Evolutionary conservation across 2,329 filamentous ascomycete genomes (phyloP), one percentile per base, ranked within the genome.

Genomic region (Claviceps paspali): DNA sequence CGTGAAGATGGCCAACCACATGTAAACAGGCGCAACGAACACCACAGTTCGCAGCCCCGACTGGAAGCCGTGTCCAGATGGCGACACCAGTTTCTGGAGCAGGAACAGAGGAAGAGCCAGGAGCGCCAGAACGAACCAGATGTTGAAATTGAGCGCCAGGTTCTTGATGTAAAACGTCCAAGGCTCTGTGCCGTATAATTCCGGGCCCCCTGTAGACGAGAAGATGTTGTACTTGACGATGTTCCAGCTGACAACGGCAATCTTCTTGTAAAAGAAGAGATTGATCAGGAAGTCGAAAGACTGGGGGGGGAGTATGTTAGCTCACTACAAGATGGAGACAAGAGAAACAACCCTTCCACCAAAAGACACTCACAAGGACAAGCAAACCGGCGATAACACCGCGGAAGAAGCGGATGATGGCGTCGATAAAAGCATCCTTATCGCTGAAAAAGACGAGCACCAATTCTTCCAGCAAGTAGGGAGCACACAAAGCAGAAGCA

Each of bases 131-230:
- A 85, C 52, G 48, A 95, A 87, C 85, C 87, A 96, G 33, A 93
- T 60, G 53, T 96, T 94, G 67, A 96, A 98, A 62, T 98, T 98
- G 41, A 98, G 68, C 12, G 80, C 63, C 30, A 98, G 63, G 50
- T 98, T 98, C 49, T 83, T 82, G 48, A 94, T 68, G 59, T 98
- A 98, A 55, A 95, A 98, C 37, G 87, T 80, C 91, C 88, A 96
- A 1, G 88, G 84, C 59, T 98, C 91, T 1, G 84, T 92, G 31
- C 91, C 91, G 51, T 95, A 98, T 26, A 98, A 82, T 38, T 94
- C 74, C 0, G 91, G 91, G 0, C 88, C 91, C 23, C 78, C 82
- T 0, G 74, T 71, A 6, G 76, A 76, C 6, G 82, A 82, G 53
- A 98, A 88, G 30, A 98, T 75, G 54, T 98, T 98, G 68, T 98